These are phyloP conservation scores for Malassezia globosa DNA, from an alignment of 1,284 basidiomycete genomes.

Conservation along the genomic window DNA sequence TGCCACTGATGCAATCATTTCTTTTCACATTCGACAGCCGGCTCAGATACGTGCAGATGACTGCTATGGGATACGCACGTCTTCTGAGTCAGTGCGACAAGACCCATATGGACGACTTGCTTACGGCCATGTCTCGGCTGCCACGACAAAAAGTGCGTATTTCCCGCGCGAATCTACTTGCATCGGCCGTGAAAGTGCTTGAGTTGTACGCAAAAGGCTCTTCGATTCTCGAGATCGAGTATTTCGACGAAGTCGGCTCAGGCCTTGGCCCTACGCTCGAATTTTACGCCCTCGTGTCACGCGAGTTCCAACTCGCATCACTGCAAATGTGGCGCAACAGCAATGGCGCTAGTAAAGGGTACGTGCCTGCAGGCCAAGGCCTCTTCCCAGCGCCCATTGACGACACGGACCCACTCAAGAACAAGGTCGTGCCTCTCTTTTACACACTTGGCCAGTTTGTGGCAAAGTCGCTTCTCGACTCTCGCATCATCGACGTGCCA, in stretches of 20 bases:
- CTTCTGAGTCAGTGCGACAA: slow-evolving; percentile 75
- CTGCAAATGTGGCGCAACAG: slow-evolving; percentile 82
- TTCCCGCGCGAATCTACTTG: slow-evolving; percentile 80
- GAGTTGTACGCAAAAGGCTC: slow-evolving; percentile 83
- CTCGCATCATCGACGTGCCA: slow-evolving; percentile 87
- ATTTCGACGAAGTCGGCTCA: slow-evolving; percentile 97
- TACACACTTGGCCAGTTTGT: slow-evolving; percentile 88
- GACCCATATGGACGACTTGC: slow-evolving; percentile 59
- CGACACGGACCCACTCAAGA: neutral
- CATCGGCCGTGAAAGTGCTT: slow-evolving; percentile 95
- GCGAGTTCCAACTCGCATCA: slow-evolving; percentile 76
- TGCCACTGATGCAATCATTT: slow-evolving; percentile 91
- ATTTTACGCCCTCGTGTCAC: slow-evolving; percentile 87
- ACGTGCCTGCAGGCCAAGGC: slow-evolving; percentile 57
- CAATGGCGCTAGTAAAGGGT: slow-evolving; percentile 49
- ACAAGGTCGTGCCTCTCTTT: slow-evolving; percentile 62
- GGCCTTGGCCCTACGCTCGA: slow-evolving; percentile 96
- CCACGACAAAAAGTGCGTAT: slow-evolving; percentile 95
- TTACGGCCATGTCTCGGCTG: slow-evolving; percentile 78
- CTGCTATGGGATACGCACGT: slow-evolving; percentile 90
- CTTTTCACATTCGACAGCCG: slow-evolving; percentile 95
- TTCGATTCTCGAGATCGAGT: slow-evolving; percentile 90
- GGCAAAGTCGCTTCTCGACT: slow-evolving; percentile 94
- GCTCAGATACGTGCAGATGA: slow-evolving; percentile 90
- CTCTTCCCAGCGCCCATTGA: slow-evolving; percentile 59